Percentiles rank a stretch among this genome's conserved stretches.
These are phyloP conservation scores for Botrytis hyacinthi DNA, from an alignment of 2,329 filamentous ascomycete species.

Conservation along the genomic window DNA sequence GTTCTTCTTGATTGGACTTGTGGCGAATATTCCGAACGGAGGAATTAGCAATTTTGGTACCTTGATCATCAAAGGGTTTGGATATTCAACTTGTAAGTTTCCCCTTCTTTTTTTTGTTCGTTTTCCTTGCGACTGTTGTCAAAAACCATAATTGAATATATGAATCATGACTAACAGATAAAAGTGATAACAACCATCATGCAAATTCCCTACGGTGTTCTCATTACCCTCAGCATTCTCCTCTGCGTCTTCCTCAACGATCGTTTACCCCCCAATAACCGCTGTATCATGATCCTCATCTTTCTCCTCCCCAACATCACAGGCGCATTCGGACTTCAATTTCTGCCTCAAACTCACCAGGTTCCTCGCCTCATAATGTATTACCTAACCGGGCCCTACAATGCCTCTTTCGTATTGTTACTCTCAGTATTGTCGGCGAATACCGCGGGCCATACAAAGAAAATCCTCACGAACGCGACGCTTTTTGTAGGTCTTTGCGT, in stretches of 20 bases:
- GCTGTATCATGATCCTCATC: constrained; percentile 46
- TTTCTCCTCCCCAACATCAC: constrained; percentile 53
- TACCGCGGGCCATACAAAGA: constrained; percentile 53
- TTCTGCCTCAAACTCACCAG: constrained; percentile 44
- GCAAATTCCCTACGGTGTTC: constrained; percentile 52
- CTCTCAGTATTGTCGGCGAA: constrained; percentile 54
- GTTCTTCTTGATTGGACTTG: constrained; percentile 48
- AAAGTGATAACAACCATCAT: constrained; percentile 51
- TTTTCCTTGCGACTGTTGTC: background rate
- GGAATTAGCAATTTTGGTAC: constrained; percentile 57
- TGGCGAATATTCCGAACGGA: constrained; percentile 54
- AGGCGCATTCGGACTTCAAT: constrained; percentile 49
- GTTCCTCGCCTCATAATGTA: constrained; percentile 50
- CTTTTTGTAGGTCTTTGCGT: constrained; percentile 48
- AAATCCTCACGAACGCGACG: constrained; percentile 46
- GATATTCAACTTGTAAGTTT: constrained; percentile 38
- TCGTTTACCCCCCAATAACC: constrained; percentile 46
- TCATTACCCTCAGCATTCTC: constrained; percentile 57
- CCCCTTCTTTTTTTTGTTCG: background rate
- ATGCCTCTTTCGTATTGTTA: constrained; percentile 32
- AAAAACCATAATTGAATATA: background rate
- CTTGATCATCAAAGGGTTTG: constrained; percentile 56
- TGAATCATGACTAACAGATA: background rate
- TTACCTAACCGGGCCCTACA: constrained; percentile 41
- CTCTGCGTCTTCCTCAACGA: constrained; percentile 40